phyloP scores from a whole-genome alignment of 768 basidiomycete species.

The Russula sp. region DNA sequence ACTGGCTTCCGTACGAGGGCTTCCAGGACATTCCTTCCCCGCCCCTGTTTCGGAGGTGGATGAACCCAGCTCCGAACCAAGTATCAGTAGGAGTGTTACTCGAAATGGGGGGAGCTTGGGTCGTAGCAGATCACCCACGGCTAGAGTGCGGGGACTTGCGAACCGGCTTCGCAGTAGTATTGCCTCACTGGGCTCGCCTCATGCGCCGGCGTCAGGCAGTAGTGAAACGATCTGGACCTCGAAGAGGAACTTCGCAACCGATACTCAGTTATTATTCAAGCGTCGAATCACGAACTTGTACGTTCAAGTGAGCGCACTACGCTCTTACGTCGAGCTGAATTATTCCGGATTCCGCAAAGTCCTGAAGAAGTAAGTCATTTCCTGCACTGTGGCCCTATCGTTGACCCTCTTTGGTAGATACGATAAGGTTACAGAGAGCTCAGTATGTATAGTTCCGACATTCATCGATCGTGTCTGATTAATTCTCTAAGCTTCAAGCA shows the following conservation, averaged over 20 bases:
- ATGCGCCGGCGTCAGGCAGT: conserved; percentile 28
- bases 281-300: conserved; percentile 80
- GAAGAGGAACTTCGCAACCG: conserved; percentile 71
- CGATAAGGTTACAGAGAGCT: conserved; percentile 84
- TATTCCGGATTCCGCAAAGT: conserved; percentile 93
- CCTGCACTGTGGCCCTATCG: background rate
- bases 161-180: conserved; percentile 43
- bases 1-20: conserved; percentile 19
- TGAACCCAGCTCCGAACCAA: conserved; percentile 6
- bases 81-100: background rate
- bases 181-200: conserved; percentile 40
- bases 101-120: conserved; percentile 2
- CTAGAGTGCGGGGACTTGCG: conserved; percentile 24
- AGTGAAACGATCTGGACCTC: conserved; percentile 67
- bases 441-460: conserved; percentile 31
- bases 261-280: conserved; percentile 81
- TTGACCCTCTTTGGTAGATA: conserved; percentile 45
- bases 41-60: conserved; percentile 16
- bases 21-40: conserved; percentile 9
- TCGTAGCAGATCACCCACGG: conserved; percentile 19
- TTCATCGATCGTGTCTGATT: background rate
- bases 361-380: conserved; percentile 72
- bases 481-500: conserved; percentile 54
- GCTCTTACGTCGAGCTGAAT: conserved; percentile 87
- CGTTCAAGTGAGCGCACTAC: conserved; percentile 65